Conservation (phyloP, 2,329 filamentous ascomycete genomes). For the Parafenestella ontariensis region DNA sequence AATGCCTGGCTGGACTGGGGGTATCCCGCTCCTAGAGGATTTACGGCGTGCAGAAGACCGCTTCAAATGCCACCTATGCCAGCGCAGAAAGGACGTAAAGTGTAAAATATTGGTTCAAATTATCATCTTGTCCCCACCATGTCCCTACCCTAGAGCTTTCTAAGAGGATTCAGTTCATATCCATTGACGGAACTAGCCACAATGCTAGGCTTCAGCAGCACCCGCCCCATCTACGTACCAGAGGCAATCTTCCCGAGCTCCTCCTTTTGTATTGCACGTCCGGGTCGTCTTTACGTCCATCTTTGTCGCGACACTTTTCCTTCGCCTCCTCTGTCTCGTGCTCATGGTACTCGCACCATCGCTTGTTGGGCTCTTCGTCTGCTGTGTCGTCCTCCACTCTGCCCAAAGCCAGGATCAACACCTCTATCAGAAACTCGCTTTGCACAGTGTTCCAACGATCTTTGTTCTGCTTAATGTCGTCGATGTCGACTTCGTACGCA, state of each 20-base stretch:
- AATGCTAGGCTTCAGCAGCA: too few species aligned
- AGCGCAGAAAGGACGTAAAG: constrained; percentile 6
- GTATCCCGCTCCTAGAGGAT: constrained; percentile 34
- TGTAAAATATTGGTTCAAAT: constrained; percentile 2
- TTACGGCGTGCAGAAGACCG: constrained; percentile 37
- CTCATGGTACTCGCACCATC: constrained; percentile 1
- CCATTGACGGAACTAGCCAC: too few species aligned
- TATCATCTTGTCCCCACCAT: neutral
- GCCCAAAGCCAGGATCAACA: neutral
- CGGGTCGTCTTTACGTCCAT: neutral
- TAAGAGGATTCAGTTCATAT: neutral
- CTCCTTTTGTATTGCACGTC: neutral
- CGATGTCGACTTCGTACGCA: neutral
- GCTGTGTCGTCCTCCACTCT: neutral
- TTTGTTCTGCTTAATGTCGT: neutral
- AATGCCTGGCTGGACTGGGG: constrained; percentile 42
- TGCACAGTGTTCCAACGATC: too few species aligned
- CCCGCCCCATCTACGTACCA: too few species aligned
- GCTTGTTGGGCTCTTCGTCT: neutral
- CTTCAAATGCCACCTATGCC: constrained; percentile 28
- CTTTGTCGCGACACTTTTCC: neutral
- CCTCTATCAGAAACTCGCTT: neutral
- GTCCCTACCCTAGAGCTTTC: neutral
- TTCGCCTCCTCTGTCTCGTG: neutral
- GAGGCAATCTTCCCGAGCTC: too few species aligned